Percentiles rank a stretch among this genome's conserved stretches.
Evolutionary conservation across 2,329 filamentous ascomycete species (phyloP).

Genomic region (Apiospora rasikravindrae): DNA sequence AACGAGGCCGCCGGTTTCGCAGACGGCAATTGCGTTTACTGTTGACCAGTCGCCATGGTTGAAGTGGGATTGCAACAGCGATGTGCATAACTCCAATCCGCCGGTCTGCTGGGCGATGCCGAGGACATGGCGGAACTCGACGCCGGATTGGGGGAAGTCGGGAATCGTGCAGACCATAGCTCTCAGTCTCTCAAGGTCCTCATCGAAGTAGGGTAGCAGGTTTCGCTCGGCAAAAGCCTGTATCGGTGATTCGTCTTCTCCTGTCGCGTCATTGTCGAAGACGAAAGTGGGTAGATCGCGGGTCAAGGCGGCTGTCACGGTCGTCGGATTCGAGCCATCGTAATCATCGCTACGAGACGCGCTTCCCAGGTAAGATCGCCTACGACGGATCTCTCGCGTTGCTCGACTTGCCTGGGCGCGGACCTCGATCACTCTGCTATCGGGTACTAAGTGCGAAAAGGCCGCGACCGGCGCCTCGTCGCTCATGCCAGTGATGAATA

Average conservation of each 20-base stretch:
- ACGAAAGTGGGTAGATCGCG: constrained; percentile 46
- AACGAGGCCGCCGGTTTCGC: constrained; percentile 63
- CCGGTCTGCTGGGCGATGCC: constrained; percentile 55
- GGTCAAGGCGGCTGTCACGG: too few species aligned
- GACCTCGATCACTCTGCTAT: constrained; percentile 59
- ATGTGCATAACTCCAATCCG: constrained; percentile 57
- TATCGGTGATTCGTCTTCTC: constrained; percentile 40
- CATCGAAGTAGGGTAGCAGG: constrained; percentile 52
- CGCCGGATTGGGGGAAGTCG: constrained; percentile 55
- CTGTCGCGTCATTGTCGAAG: constrained; percentile 57
- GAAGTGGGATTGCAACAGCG: constrained; percentile 54
- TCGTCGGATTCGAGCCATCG: constrained; percentile 20
- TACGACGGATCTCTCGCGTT: constrained; percentile 44
- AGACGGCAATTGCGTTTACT: constrained; percentile 53
- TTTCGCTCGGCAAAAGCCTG: constrained; percentile 45
- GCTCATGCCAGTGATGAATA: constrained; percentile 68
- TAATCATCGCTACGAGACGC: constrained; percentile 26
- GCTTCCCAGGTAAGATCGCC: constrained; percentile 14
- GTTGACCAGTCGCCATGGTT: constrained; percentile 46
- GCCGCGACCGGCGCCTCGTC: constrained; percentile 61
- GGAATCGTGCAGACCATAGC: constrained; percentile 55
- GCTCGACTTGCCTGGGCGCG: constrained; percentile 48
- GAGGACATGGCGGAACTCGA: constrained; percentile 65
- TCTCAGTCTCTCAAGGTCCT: constrained; percentile 51
- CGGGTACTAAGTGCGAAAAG: constrained; percentile 52